A percentile compares a stretch with the other conserved stretches of the same genome.
phyloP scores from a whole-genome alignment of 2,329 filamentous ascomycete genomes.

The Apiospora marii region DNA sequence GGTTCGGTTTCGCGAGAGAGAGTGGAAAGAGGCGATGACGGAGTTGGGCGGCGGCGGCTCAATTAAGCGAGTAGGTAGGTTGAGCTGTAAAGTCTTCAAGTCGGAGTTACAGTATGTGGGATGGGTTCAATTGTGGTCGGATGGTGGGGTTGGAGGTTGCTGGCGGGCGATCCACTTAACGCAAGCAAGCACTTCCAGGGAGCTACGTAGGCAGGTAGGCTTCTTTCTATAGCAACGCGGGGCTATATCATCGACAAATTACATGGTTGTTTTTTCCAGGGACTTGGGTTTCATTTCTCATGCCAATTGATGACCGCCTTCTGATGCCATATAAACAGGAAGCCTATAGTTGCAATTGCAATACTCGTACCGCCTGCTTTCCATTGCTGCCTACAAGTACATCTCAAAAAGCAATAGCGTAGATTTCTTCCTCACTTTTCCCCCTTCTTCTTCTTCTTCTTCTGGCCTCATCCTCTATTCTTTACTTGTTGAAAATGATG shows the following conservation, averaged over 20 bases:
- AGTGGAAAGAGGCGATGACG: neutral
- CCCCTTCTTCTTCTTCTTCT: neutral
- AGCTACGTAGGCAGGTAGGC: conserved; percentile 5
- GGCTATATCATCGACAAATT: neutral
- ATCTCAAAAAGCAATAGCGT: neutral
- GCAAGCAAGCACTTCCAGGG: neutral
- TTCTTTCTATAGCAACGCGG: neutral
- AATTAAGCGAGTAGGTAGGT: neutral
- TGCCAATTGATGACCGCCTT: neutral
- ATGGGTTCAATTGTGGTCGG: conserved; percentile 15
- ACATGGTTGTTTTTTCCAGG: neutral
- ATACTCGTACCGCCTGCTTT: neutral
- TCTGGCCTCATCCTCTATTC: neutral
- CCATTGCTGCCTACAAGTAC: neutral
- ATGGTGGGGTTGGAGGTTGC: conserved; percentile 14
- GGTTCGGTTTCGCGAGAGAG: neutral
- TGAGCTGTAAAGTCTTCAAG: conserved; percentile 5
- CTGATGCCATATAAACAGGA: neutral
- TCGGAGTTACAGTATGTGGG: neutral
- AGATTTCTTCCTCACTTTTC: neutral
- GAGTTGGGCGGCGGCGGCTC: neutral
- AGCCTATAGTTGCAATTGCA: neutral
- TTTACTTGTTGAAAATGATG: neutral
- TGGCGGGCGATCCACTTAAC: neutral
- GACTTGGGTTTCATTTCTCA: neutral